A percentile compares a stretch with the other conserved stretches of the same genome.
Conservation (phyloP, 257 asterid species). For the Lycium ferocissimum region DNA sequence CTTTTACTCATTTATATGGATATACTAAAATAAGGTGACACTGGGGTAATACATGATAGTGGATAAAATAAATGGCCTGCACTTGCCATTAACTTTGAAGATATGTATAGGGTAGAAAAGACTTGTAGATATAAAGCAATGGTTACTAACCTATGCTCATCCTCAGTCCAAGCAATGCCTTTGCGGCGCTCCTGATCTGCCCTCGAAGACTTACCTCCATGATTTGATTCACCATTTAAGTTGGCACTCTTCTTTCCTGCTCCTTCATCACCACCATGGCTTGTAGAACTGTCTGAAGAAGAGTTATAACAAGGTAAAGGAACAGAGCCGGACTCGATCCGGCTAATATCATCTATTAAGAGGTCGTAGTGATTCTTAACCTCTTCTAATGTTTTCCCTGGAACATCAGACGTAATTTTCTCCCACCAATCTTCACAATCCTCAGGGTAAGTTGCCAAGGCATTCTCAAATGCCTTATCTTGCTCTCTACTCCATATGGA, state of each 20-base stretch:
- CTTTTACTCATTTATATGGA: background rate
- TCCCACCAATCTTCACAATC: constrained; percentile 76
- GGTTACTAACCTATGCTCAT: constrained; percentile 79
- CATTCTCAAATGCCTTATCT: constrained; percentile 80
- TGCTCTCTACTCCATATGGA: constrained; percentile 84
- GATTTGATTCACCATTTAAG: constrained; percentile 53
- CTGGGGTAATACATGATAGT: background rate
- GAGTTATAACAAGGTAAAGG: constrained; percentile 72
- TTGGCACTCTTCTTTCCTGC: constrained; percentile 56
- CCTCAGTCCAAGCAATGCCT: constrained; percentile 99
- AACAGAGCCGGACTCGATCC: constrained; percentile 79
- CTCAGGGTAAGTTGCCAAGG: constrained; percentile 72
- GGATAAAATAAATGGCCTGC: constrained; percentile 14
- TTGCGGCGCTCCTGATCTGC: constrained; percentile 91
- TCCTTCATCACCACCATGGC: constrained; percentile 64
- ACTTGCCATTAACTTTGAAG: background rate
- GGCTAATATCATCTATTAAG: constrained; percentile 68
- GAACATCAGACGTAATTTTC: constrained; percentile 74
- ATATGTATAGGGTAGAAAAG: background rate
- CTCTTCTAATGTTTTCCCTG: constrained; percentile 81
- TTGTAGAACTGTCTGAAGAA: constrained; percentile 59
- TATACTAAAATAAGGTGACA: background rate
- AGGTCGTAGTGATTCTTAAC: constrained; percentile 74
- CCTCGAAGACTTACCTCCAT: constrained; percentile 66
- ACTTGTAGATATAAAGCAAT: background rate